A percentile compares a stretch with the other conserved stretches of the same genome.
phyloP scores from a whole-genome alignment of 495 filamentous ascomycete genomes.

The Bacidia gigantensis region DNA sequence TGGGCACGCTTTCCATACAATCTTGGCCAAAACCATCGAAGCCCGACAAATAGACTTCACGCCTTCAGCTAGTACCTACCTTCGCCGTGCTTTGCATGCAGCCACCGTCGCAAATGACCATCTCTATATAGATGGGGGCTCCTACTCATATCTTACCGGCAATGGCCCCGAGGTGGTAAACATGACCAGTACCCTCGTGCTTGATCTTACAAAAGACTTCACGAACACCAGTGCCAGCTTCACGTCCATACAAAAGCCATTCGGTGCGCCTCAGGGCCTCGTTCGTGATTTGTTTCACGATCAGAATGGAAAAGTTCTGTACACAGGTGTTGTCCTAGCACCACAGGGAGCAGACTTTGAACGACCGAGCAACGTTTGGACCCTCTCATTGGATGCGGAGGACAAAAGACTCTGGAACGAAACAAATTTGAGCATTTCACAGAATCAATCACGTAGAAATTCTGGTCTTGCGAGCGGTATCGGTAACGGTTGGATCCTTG shows the following conservation, averaged over 20 bases:
- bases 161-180: neutral
- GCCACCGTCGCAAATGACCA: neutral
- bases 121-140: neutral
- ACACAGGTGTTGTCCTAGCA: neutral
- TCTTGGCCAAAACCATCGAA: no score
- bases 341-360: neutral
- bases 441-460: neutral
- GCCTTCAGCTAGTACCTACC: no score
- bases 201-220: neutral
- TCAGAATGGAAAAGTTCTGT: constrained; percentile 6
- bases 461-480: neutral
- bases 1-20: no score
- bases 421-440: neutral
- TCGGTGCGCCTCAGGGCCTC: neutral
- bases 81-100: neutral
- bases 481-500: neutral
- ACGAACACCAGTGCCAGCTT: neutral
- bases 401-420: neutral
- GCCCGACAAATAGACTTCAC: no score
- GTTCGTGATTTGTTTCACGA: constrained; percentile 2
- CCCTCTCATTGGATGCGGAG: neutral
- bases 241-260: neutral
- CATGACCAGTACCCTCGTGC: neutral
- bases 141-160: neutral
- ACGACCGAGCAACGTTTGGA: neutral